Percentiles rank a stretch among this genome's conserved stretches.
These are phyloP conservation scores for Polyrhizophydium stewartii DNA, from an alignment of 371 early-diverging fungal species.

Conservation along the genomic window DNA sequence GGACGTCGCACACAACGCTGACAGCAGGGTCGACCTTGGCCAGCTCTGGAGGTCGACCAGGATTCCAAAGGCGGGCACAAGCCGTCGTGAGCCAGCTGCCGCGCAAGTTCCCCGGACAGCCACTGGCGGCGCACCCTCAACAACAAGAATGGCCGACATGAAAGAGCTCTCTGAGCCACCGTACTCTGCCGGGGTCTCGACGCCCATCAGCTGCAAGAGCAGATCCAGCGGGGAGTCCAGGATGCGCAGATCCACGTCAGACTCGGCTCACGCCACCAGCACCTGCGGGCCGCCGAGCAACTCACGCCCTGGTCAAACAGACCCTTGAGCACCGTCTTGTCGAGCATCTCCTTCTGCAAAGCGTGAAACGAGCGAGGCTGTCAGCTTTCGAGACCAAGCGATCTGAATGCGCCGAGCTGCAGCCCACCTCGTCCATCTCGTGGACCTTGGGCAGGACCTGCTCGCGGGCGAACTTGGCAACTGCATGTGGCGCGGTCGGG, in stretches of 20 bases:
- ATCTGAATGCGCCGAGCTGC: too few species aligned
- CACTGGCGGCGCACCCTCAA: slow-evolving; percentile 63
- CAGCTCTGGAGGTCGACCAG: too few species aligned
- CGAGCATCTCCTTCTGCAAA: slow-evolving; percentile 59
- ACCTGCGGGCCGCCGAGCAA: slow-evolving; percentile 10
- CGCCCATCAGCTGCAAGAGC: slow-evolving; percentile 80
- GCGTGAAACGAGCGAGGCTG: too few species aligned
- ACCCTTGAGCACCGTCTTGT: slow-evolving; percentile 74
- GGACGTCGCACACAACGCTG: slow-evolving; percentile 92
- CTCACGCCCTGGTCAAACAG: slow-evolving; percentile 72
- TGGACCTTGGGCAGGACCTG: slow-evolving; percentile 80
- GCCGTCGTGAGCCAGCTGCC: too few species aligned
- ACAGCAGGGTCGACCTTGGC: slow-evolving; percentile 96
- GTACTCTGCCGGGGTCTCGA: slow-evolving; percentile 81
- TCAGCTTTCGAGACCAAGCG: too few species aligned
- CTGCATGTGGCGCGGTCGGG: slow-evolving; percentile 31
- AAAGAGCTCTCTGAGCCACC: slow-evolving; percentile 88
- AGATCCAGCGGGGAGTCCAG: not conserved
- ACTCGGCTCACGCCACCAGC: too few species aligned
- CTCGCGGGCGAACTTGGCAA: slow-evolving; percentile 81
- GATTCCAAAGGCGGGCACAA: too few species aligned
- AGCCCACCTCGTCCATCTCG: slow-evolving; percentile 84
- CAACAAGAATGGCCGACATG: slow-evolving; percentile 84
- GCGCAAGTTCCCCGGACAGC: not conserved
- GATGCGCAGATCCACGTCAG: not conserved